Evolutionary conservation across 306 rosid species (phyloP), one percentile per base, ranked within the genome.

Genomic region (Cucurbita maxima): DNA sequence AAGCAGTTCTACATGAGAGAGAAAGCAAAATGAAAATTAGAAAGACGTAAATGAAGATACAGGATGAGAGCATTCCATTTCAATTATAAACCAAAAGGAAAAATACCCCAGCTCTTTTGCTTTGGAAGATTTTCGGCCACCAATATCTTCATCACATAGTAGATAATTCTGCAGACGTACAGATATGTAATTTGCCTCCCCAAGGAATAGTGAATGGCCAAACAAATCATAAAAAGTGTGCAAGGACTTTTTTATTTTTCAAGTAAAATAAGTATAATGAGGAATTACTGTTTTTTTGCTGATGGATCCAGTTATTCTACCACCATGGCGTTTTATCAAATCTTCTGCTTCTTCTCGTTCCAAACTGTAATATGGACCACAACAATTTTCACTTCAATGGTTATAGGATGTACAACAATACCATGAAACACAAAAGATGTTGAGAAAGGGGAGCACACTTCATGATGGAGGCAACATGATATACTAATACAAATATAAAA

Each of bases 321-420:
- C 99, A 71, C 97, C 92, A 59, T 94, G 97, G 66, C 96, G 85
- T 82, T 94, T 94, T 64, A 94, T 91, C 84, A 94, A 87, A 86
- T 87, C 97, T 84, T 94, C 99, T 20, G 97, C 97, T 83, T 94
- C 99, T 79, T 94, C 98, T 76, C 97, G 88, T 76, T 94, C 99
- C 91, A 94, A 82, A 83, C 99, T 94, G 84, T 36, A 76, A 37
- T 44, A 63, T 20, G 78, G 69, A 75, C 40, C 61, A 50, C 61
- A 11, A 58, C 62, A 11, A 79, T 74, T 58, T 75, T 72, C 47
- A 75, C 55, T 67, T 77, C 57, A 71, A 80, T 69, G 60, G 19
- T 60, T 36, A 70, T 6, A 64, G 72, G 71, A 58, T 20, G 75
- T 50, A 73, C 54, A 30, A 73, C 41, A 79, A 58, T 7, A 72